phyloP scores from a whole-genome alignment of 2,329 filamentous ascomycete species.

The Oidium heveae region DNA sequence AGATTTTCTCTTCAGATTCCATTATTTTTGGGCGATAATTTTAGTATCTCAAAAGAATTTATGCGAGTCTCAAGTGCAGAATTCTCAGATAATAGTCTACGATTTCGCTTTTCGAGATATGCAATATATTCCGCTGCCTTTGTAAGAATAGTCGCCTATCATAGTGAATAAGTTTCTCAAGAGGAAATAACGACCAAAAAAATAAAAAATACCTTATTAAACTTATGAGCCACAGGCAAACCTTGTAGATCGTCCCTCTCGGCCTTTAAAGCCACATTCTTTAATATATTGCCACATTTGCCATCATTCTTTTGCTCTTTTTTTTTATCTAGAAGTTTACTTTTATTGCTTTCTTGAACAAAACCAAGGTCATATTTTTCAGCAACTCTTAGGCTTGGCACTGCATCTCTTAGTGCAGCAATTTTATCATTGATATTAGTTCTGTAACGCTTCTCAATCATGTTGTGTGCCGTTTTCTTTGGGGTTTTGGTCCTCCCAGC shows the following conservation, averaged over 20 bases:
- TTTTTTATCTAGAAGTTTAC: neutral
- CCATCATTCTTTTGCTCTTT: neutral
- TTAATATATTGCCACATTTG: neutral
- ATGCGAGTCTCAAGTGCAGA: constrained; percentile 52
- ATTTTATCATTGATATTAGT: constrained; percentile 97
- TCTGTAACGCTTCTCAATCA: constrained; percentile 92
- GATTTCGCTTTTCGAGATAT: constrained; percentile 78
- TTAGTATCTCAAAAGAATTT: constrained; percentile 31
- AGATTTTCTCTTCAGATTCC: constrained; percentile 49
- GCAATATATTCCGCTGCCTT: constrained; percentile 94
- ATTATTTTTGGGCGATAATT: constrained; percentile 48
- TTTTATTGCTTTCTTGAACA: neutral
- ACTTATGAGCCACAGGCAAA: constrained; percentile 66
- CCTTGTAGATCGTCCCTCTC: constrained; percentile 64
- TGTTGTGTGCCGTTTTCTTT: constrained; percentile 76
- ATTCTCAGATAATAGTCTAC: constrained; percentile 60
- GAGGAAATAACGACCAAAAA: neutral
- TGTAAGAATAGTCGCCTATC: constrained; percentile 30
- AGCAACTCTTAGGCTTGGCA: constrained; percentile 72
- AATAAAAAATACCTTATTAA: constrained; percentile 71
- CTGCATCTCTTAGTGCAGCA: constrained; percentile 68
- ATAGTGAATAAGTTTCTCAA: neutral
- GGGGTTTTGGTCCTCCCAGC: neutral
- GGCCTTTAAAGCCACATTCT: constrained; percentile 36
- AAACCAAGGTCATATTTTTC: constrained; percentile 38